Base-by-base conservation (phyloP, 106 monocot species). In the Dendrobium officinale region DNA sequence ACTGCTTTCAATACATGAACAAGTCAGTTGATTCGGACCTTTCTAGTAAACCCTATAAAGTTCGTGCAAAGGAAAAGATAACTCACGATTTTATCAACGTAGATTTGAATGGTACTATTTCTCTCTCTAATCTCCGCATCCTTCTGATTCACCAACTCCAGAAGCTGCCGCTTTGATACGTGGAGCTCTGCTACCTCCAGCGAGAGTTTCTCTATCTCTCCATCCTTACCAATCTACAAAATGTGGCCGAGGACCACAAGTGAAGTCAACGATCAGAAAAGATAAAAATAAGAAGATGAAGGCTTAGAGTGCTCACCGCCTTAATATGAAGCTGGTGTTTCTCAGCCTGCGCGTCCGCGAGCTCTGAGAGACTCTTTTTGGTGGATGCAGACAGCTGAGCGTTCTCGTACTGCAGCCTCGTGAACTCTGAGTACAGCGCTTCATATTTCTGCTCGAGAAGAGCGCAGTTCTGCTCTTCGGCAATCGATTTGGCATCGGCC, bases 51-150 rank as follows among this genome's bases (percentile, higher is more conserved):
- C 51, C 2, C 15, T 3, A 51, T 13, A 51, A 24, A 24, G 8
- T 26, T 22, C 9, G 72, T 20, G 18, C 74, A 22, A 18, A 44
- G 22, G 74, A 44, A 42, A 44, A 42, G 6, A 55, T 33, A 56
- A 78, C 97, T 88, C 83, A 94, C 98, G 78, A 99, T 99, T 73
- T 93, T 99, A 20, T 95, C 90, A 22, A 91, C 82, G 77, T 95
- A 95, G 75, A 85, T 88, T 79, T 93, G 94, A 20, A 99, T 87
- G n/a, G 86, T 91, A 9, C 77, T 80, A 79, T 99, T 90, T 81
- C 82, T 99, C 86, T 99, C 98, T 4, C 58, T 67, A 73, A 95
- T 93, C 83, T 99, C 98, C 1, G 72, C 80, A 78, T 99, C 92
- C 80, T 92, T 94, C 83, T 89, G 90, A 41, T 87, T 86, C 10